Percentiles rank a stretch among this genome's conserved stretches.
Conservation (phyloP, 2,329 filamentous ascomycete genomes). For the Lecanicillium sp. region DNA sequence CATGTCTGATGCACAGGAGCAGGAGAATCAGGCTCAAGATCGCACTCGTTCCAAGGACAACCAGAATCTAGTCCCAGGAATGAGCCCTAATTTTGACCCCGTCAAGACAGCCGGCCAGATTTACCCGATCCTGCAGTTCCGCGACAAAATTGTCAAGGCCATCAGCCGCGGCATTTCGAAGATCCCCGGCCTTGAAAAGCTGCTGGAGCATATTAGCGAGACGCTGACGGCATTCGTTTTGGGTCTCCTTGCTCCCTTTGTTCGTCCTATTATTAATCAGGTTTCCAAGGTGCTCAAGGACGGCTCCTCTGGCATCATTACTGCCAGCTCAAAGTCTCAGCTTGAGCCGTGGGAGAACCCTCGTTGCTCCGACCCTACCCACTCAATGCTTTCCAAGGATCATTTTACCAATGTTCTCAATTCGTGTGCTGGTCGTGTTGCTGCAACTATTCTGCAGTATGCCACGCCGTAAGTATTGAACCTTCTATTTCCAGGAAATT, state of each 20-base stretch:
- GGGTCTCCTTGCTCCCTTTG: slow-evolving; percentile 81
- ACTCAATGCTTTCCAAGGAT: slow-evolving; percentile 71
- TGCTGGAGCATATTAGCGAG: slow-evolving; percentile 93
- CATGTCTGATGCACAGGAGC: slow-evolving; percentile 54
- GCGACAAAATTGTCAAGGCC: slow-evolving; percentile 84
- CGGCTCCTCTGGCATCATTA: slow-evolving; percentile 66
- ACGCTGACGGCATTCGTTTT: slow-evolving; percentile 87
- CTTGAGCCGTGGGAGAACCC: slow-evolving; percentile 74
- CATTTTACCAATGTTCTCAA: slow-evolving; percentile 77
- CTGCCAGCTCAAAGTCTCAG: slow-evolving; percentile 63
- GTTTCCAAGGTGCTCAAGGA: slow-evolving; percentile 79
- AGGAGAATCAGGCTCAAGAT: slow-evolving; percentile 37
- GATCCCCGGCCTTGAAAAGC: slow-evolving; percentile 78
- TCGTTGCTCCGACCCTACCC: slow-evolving; percentile 67
- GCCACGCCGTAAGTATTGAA: slow-evolving; percentile 59
- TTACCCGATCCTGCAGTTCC: slow-evolving; percentile 89
- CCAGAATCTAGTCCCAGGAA: slow-evolving; percentile 59
- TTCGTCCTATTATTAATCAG: slow-evolving; percentile 82
- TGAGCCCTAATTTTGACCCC: slow-evolving; percentile 69
- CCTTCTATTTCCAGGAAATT: neutral
- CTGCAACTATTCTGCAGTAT: slow-evolving; percentile 73
- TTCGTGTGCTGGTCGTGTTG: slow-evolving; percentile 66
- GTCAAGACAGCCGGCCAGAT: slow-evolving; percentile 72
- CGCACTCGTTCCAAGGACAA: slow-evolving; percentile 33
- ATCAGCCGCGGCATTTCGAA: slow-evolving; percentile 83